Percentiles rank a stretch among this genome's conserved stretches.
phyloP scores from a whole-genome alignment of 2,329 filamentous ascomycete genomes.

The Colletotrichum spaethianum region DNA sequence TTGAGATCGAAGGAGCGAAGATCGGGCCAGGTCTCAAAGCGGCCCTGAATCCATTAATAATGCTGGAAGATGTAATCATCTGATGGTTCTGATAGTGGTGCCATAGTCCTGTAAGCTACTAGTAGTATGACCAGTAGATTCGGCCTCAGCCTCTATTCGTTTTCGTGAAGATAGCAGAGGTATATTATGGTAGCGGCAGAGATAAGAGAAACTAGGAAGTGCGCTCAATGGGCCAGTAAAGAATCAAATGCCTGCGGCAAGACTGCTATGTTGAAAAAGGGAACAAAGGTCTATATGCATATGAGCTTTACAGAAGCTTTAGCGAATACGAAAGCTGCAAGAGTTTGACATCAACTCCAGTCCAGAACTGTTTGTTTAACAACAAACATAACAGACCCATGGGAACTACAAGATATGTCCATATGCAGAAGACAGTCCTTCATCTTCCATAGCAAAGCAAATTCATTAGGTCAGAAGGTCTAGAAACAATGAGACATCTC shows the following conservation, averaged over 20 bases:
- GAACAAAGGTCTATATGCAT: background rate
- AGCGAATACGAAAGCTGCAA: background rate
- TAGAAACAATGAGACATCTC: no score
- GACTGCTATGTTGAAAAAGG: background rate
- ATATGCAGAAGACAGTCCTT: background rate
- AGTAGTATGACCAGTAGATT: background rate
- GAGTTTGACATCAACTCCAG: background rate
- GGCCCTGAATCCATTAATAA: no score
- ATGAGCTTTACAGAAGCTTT: background rate
- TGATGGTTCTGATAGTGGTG: background rate
- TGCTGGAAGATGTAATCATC: background rate
- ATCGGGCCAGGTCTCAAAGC: background rate
- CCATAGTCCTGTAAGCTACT: background rate
- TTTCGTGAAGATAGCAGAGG: background rate
- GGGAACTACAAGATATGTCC: background rate
- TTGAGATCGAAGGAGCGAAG: background rate
- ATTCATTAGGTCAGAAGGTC: background rate
- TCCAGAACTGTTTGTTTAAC: no score
- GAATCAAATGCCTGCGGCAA: no score
- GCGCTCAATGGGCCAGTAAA: no score
- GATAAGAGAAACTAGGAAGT: no score
- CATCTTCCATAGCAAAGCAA: background rate
- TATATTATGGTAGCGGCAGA: no score
- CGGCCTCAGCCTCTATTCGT: background rate
- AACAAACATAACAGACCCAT: background rate